phyloP scores from a whole-genome alignment of 495 filamentous ascomycete genomes.

The Aspergillus indologenus region DNA sequence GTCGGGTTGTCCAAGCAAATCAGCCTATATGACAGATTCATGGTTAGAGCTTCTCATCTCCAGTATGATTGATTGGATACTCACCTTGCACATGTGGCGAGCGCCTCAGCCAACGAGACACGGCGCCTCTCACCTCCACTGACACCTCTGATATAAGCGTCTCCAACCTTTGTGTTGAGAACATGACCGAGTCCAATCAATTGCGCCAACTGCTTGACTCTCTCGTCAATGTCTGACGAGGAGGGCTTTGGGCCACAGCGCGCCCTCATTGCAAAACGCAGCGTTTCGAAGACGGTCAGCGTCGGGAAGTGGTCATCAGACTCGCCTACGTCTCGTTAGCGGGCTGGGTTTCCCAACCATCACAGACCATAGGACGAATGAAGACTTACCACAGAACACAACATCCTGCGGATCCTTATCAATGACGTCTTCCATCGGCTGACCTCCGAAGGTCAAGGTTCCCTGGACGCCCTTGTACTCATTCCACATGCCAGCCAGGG shows the following conservation, averaged over 20 bases:
- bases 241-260: conserved; percentile 16
- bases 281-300: conserved; percentile 59
- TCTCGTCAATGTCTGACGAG: conserved; percentile 58
- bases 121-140: conserved; percentile 52
- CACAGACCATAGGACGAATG: neutral
- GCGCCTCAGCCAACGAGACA: conserved; percentile 54
- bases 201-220: conserved; percentile 28
- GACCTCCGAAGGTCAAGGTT: neutral
- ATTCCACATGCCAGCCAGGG: neutral
- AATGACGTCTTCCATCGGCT: neutral
- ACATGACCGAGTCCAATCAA: conserved; percentile 2
- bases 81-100: conserved; percentile 55
- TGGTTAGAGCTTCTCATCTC: too few relatives aligned
- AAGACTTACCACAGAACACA: conserved; percentile 4
- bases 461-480: conserved; percentile 1
- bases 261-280: conserved; percentile 50
- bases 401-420: neutral
- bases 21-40: neutral
- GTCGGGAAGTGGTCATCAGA: conserved; percentile 60
- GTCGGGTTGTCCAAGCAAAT: conserved; percentile 51
- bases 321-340: conserved; percentile 23
- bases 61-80: too few relatives aligned
- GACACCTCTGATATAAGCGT: conserved; percentile 15
- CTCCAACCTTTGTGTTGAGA: conserved; percentile 15
- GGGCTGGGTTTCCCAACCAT: too few relatives aligned